Base-by-base conservation (phyloP, 2,329 filamentous ascomycete genomes). In the Aureobasidium leucospermi region DNA sequence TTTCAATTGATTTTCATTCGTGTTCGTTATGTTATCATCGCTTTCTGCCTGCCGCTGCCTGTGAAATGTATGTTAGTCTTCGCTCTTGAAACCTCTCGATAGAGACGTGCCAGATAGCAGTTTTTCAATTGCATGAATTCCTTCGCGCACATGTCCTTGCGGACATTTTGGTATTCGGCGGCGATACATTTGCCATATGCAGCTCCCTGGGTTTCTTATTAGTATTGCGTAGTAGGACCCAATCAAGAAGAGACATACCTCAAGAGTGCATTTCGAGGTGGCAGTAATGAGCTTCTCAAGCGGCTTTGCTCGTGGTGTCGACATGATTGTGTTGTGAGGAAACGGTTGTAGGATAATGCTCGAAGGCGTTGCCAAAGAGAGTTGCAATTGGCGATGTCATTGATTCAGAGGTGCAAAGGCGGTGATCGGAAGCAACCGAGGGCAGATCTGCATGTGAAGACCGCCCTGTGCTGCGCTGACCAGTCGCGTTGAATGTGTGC, bases 161-260 rank as follows among this genome's bases (percentile, higher is more conserved):
- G 83, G 3, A 96, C 84, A 4, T 90, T 84, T 70, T 93, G 93
- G 75, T 96, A 97, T 70, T 97, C 93, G 41, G 85, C 84, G 53
- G 93, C 82, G 64, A 99, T 86, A 71, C 94, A 99, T 78, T 91
- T 92, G 65, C 93, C 94, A 69, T 97, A 99, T 11, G 83, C 79
- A 2, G 90, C 81, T 56, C 90, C 88, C 93, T 97, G 63, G 28
- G 10, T 28, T 23, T 48, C 63, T 49, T 61, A 60, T 61, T 11
- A 19, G 51, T 31, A 42, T 23, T 45, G 45, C 19, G 28, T n/a
- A 5, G 4, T 13, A 13, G 11, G 2, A 16, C 2, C 1, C 13
- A 2, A 9, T 15, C 13, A 8, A 5, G 19, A 13, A 8, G 2
- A 16, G 29, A 68, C 72, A 41, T 72, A 87, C 86, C 78, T 89